Evolutionary conservation across 768 basidiomycete genomes (phyloP), one percentile per base, ranked within the genome.

Genomic region (Psilocybe tampanensis): DNA sequence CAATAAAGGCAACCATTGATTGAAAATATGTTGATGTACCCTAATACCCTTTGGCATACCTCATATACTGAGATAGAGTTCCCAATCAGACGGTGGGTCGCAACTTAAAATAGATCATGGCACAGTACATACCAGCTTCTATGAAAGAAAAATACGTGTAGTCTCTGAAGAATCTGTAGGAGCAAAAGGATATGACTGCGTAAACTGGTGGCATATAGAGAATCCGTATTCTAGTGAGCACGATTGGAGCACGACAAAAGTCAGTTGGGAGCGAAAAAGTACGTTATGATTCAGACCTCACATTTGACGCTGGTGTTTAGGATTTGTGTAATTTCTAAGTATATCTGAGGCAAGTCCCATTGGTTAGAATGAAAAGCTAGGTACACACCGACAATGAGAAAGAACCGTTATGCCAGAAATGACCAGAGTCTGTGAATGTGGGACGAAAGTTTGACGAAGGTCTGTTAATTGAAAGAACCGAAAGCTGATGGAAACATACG

Each of bases 121-220:
- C n/a, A n/a, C n/a, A n/a, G 23, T 23, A 59, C 72, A 34, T 47
- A 75, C 79, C 77, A 39, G 76, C 72, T 74, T 81, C 69, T 41
- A 78, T 68, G 41, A 83, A 74, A 13, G 80, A 80, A 55, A 80
- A 79, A 61, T 75, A 74, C n/a, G 74, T 93, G 67, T 91, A 95
- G 57, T 80, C 76, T 36, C 92, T 83, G 75, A 92, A 95, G 74
- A 76, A 95, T 2, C 94, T 85, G 63, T 92, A 95, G 23, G 90
- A 90, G 61, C 93, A 81, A 76, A 95, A 95, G 1, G 91, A 92
- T 55, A 95, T 84, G 61, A 94, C 73, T 21, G 86, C 88, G 68
- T 90, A 94, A 43, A 94, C 78, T 1, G 86, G 84, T 2, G 92
- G 92, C 91, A 94, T 91, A 62, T 91, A 92, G 60, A 94, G 68